Percentiles rank a stretch among this genome's conserved stretches.
phyloP scores from a whole-genome alignment of 768 basidiomycete species.

The Collybia mongolica region DNA sequence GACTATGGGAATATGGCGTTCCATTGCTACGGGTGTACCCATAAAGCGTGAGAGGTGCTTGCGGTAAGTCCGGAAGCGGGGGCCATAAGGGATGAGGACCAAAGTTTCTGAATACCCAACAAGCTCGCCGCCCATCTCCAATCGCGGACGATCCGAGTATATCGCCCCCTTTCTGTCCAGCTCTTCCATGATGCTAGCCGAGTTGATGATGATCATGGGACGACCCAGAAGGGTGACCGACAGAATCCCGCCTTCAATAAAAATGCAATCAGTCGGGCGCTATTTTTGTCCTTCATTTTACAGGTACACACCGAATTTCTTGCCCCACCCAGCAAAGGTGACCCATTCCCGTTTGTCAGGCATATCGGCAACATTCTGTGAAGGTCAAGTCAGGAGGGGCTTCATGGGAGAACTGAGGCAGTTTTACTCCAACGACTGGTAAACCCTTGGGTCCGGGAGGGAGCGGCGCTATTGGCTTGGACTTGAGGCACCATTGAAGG shows the following conservation, averaged over 20 bases:
- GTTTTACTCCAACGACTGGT: constrained; percentile 38
- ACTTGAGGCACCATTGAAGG: constrained; percentile 18
- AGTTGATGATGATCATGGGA: constrained; percentile 48
- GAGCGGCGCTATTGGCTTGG: constrained; percentile 18
- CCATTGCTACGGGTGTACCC: constrained; percentile 29
- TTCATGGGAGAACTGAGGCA: too few relatives aligned
- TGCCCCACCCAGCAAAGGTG: constrained; percentile 49
- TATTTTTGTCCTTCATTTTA: neutral
- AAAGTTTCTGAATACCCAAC: constrained; percentile 46
- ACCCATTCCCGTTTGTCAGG: constrained; percentile 44
- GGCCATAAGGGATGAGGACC: constrained; percentile 41
- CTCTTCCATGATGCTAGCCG: constrained; percentile 38
- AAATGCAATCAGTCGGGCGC: neutral
- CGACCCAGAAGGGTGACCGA: constrained; percentile 42
- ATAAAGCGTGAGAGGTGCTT: constrained; percentile 41
- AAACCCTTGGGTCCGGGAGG: constrained; percentile 42
- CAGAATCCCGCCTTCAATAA: constrained; percentile 31
- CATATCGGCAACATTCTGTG: constrained; percentile 48
- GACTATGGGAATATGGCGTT: constrained; percentile 29
- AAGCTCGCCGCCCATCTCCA: constrained; percentile 51
- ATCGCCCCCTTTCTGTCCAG: constrained; percentile 45
- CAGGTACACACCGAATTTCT: constrained; percentile 41
- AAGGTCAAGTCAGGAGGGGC: neutral
- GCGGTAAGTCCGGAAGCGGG: constrained; percentile 42
- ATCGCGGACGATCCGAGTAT: constrained; percentile 46